Base-by-base conservation (phyloP, 257 asterid genomes). In the Ligustrum vulgare region DNA sequence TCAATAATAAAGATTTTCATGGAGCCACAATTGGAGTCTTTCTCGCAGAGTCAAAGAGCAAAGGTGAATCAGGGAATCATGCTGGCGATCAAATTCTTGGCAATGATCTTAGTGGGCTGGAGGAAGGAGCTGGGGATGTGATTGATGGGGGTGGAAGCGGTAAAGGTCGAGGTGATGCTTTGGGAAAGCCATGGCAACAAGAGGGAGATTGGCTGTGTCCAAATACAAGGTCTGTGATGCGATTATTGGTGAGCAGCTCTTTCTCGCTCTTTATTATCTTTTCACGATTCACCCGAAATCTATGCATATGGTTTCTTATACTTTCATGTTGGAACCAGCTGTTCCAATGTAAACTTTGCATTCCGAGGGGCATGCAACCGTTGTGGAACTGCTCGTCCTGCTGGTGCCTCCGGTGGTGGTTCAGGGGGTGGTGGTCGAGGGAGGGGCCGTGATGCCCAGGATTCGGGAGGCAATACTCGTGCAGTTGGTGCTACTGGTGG, bases 161-260 rank as follows among this genome's bases (percentile, higher is more conserved):
- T 83, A 80, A 91, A 74, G 99, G 99, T 15, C 89, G 89, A 56
- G 98, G 93, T 31, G 98, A 90, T 86, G 86, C 85, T 75, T 77
- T 83, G 10, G 96, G 88, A 45, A 92, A 93, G 82, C 73, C 96
- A 54, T 95, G 97, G 99, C 97, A 95, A 76, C 97, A 95, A 82
- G 99, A 95, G 15, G 98, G 98, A 72, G 99, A 95, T 82, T 95
- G 98, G 99, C 47, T 77, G 85, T 95, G 98, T 83, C 82, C 96
- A 32, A 95, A 95, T 93, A 90, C 99, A 95, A 95, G 99, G 99
- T 95, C 97, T 93, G 99, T 95, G 95, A 89, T 91, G 91, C 81
- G 93, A 91, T 82, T 71, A 93, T 95, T 86, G 99, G 99, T 95
- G 97, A 93, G 97, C 94, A 64, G 91, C 97, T 91, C 88, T 74